A percentile compares a stretch with the other conserved stretches of the same genome.
Conservation (phyloP, 139 green algal genomes). For the Picochlorum costavermella region DNA sequence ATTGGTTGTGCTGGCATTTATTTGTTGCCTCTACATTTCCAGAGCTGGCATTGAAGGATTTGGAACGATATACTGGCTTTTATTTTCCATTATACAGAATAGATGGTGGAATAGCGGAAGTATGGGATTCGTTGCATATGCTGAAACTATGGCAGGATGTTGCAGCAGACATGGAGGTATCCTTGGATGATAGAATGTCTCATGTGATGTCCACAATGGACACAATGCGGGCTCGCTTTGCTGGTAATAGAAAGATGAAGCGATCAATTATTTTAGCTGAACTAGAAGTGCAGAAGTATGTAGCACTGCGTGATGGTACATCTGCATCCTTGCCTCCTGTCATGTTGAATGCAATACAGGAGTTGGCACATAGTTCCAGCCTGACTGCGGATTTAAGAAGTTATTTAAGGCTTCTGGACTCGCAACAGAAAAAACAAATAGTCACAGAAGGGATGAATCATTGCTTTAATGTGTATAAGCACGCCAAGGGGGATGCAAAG, state of each 20-base stretch:
- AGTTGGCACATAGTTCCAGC: slow-evolving; percentile 5
- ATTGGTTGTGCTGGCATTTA: slow-evolving; percentile 42
- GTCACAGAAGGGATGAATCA: too few relatives aligned
- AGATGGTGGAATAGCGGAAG: slow-evolving; percentile 25
- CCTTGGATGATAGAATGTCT: not conserved
- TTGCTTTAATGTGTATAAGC: too few relatives aligned
- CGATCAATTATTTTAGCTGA: too few relatives aligned
- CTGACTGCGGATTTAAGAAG: slow-evolving; percentile 19
- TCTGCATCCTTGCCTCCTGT: too few relatives aligned
- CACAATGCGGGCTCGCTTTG: too few relatives aligned
- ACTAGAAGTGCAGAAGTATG: too few relatives aligned
- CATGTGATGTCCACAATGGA: not conserved
- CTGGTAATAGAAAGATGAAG: too few relatives aligned
- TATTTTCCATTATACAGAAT: not conserved
- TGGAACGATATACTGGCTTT: not conserved
- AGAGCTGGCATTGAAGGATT: not conserved
- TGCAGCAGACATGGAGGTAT: not conserved
- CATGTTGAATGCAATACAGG: too few relatives aligned
- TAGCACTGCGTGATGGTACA: too few relatives aligned
- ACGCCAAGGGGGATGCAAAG: too few relatives aligned
- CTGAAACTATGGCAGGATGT: not conserved
- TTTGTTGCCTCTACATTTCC: slow-evolving; percentile 19
- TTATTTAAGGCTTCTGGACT: slow-evolving; percentile 5
- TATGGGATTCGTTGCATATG: slow-evolving; percentile 4
- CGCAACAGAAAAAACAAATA: not conserved